Base-by-base conservation (phyloP, 257 asterid species). In the Primulina huaijiensis region DNA sequence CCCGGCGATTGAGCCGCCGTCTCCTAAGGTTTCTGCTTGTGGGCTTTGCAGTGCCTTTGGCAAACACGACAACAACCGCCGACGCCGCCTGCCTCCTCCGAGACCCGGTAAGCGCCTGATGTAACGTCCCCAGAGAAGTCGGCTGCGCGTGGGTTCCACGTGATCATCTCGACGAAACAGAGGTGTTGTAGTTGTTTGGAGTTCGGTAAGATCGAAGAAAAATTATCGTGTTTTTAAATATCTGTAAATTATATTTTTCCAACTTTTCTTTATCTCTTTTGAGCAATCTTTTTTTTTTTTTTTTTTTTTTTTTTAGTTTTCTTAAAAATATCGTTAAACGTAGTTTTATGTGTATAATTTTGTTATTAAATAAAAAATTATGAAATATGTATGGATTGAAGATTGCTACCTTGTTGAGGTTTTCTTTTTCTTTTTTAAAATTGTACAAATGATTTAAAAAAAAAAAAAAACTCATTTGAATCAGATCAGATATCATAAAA, bases 11-110 rank as follows among this genome's bases (percentile, higher is more conserved):
- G 87, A 82, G 53, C 87, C 87, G 27, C 82, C 87, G 69, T 82
- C 87, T 65, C 87, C 87, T 12, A 82, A 77, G 77, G 76, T 82
- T 17, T 81, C 86, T 25, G 86, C 86, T 50, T 83, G 88, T 74
- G 88, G 88, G 37, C 74, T 78, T 59, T 83, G 88, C 77, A n/a
- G 76, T 55, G 82, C 82, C 29, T 83, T 83, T n/a, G 73, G 74
- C 2, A 83, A 81, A 60, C 77, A 78, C 5, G 84, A 78, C 23
- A 78, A 76, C 57, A 23, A 71, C 69, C 70, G 68, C 74, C 78
- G 77, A 17, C 74, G 80, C 43, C 43, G 53, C 56, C 20, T 46
- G 2, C 56, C 20, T 12, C 58, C 21, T 33, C 63, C 80, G 30
- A 83, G 75, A 77, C 60, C 80, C 67, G 80, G 83, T 25, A 81